A percentile compares a stretch with the other conserved stretches of the same genome.
Evolutionary conservation across 345 rosid species (phyloP).

Genomic region (Erucastrum elatum): DNA sequence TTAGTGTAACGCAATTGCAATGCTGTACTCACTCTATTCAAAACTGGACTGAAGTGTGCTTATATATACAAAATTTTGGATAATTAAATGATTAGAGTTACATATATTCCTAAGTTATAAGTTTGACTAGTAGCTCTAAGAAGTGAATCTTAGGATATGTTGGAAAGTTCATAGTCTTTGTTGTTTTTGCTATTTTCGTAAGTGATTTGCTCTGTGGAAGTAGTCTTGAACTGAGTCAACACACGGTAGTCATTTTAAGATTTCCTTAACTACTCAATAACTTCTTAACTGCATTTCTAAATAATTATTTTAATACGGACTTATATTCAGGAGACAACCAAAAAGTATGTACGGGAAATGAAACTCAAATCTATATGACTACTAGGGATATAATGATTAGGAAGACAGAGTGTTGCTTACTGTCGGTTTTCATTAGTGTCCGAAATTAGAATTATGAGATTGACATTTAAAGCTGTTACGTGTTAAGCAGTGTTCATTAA

Average conservation of each 20-base stretch:
- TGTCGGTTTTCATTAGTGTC: conserved; percentile 25
- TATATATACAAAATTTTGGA: background rate
- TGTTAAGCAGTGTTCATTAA: conserved; percentile 23
- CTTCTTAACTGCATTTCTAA: background rate
- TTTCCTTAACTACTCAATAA: conserved; percentile 22
- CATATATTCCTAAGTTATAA: background rate
- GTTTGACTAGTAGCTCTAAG: conserved; percentile 18
- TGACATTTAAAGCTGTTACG: conserved; percentile 32
- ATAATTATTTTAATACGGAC: background rate
- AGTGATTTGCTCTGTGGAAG: conserved; percentile 2
- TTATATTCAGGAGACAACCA: background rate
- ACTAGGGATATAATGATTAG: conserved; percentile 15
- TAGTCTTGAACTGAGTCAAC: conserved; percentile 29
- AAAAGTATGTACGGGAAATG: background rate
- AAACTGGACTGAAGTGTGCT: background rate
- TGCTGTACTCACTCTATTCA: background rate
- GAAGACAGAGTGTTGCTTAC: conserved; percentile 4
- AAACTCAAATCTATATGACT: background rate
- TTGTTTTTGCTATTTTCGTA: background rate
- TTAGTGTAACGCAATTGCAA: conserved; percentile 7
- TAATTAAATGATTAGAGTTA: background rate
- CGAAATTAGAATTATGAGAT: background rate
- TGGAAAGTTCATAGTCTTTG: background rate
- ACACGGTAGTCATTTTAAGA: conserved; percentile 32
- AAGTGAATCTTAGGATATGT: conserved; percentile 31